Conservation (phyloP, 768 basidiomycete genomes). For the Phaeotremella fagi region DNA sequence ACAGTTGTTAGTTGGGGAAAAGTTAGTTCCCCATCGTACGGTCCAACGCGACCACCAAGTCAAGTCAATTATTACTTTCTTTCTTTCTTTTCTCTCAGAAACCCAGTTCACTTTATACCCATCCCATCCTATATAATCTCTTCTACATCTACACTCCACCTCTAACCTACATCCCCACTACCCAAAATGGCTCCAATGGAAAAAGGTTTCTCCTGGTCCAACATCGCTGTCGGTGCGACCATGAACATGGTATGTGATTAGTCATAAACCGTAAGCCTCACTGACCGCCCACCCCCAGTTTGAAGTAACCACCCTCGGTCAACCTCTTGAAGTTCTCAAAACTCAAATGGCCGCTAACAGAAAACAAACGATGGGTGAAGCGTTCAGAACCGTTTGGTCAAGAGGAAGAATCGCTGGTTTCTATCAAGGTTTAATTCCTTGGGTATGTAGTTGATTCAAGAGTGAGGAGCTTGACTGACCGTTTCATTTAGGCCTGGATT, state of each 20-base stretch:
- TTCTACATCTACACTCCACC: no score
- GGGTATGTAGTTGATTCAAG: slow-evolving; percentile 57
- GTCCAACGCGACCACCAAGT: no score
- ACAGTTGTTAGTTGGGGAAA: no score
- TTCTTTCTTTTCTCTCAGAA: no score
- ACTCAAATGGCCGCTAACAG: slow-evolving; percentile 99
- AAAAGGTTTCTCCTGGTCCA: slow-evolving; percentile 49
- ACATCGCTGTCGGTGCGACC: slow-evolving; percentile 61
- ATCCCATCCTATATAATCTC: no score
- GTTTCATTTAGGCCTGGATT: slow-evolving; percentile 78
- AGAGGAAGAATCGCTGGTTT: slow-evolving; percentile 85
- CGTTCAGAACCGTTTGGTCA: slow-evolving; percentile 78
- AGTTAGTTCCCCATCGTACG: no score
- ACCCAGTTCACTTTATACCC: no score
- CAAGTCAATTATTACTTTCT: no score
- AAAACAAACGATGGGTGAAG: slow-evolving; percentile 80
- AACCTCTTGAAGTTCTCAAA: slow-evolving; percentile 96
- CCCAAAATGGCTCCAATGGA: slow-evolving; percentile 56
- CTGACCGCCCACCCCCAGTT: slow-evolving; percentile 9
- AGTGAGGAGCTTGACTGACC: background rate
- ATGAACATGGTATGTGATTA: slow-evolving; percentile 82
- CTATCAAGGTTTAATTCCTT: slow-evolving; percentile 98
- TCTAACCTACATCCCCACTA: background rate
- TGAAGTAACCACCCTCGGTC: slow-evolving; percentile 94
- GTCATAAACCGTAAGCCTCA: background rate